Conservation (phyloP, 345 rosid genomes). For the Diplotaxis tenuifolia region DNA sequence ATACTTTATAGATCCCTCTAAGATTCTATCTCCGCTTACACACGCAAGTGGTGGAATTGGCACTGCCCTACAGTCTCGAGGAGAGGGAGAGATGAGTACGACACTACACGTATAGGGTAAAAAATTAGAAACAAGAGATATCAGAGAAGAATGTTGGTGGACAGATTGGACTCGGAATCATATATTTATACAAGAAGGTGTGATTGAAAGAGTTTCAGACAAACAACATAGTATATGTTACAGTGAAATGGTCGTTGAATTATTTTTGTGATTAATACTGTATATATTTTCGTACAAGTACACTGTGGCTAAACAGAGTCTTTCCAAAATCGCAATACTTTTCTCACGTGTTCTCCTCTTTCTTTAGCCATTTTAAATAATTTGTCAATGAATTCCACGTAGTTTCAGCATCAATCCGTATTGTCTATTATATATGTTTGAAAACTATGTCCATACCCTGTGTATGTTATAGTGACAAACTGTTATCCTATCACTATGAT, state of each 20-base stretch:
- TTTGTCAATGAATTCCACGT: not conserved
- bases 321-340: not conserved
- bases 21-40: constrained; percentile 26
- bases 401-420: not conserved
- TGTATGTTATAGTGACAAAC: not conserved
- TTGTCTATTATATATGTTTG: not conserved
- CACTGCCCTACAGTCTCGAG: constrained; percentile 1
- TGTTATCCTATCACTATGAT: not conserved
- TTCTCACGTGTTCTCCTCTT: not conserved
- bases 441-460: not conserved
- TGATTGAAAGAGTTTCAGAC: constrained; percentile 1
- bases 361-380: too few relatives aligned
- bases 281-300: too few relatives aligned
- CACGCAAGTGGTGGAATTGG: not conserved
- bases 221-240: too few relatives aligned
- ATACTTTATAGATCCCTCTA: constrained; percentile 27
- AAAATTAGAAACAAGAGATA: not conserved
- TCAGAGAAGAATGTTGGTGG: constrained; percentile 15
- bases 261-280: too few relatives aligned
- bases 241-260: too few relatives aligned
- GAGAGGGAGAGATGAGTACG: constrained; percentile 3
- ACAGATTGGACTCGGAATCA: constrained; percentile 6
- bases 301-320: too few relatives aligned
- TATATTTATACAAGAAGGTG: constrained; percentile 28
- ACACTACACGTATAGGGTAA: not conserved